Conservation (phyloP, 176 grass and related monocot species). For the Phyllostachys edulis region DNA sequence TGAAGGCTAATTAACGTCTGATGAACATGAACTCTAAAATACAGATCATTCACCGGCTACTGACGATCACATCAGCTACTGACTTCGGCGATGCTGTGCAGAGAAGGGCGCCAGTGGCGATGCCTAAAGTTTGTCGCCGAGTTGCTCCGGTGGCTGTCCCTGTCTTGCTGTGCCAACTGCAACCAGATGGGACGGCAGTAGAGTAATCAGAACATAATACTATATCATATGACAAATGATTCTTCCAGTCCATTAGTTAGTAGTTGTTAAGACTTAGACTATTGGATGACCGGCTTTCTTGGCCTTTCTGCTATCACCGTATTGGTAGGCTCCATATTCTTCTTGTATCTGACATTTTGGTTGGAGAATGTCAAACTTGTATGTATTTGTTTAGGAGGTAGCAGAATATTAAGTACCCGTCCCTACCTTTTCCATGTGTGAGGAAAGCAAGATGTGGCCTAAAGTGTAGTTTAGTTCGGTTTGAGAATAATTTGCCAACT, state of each 20-base stretch:
- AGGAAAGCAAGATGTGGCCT: conserved; percentile 24
- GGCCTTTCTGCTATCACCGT: conserved; percentile 12
- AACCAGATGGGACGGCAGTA: conserved; percentile 26
- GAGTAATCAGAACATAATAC: conserved; percentile 16
- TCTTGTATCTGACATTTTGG: conserved; percentile 20
- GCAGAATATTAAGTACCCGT: not conserved
- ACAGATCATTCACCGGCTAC: conserved; percentile 6
- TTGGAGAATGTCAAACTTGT: conserved; percentile 45
- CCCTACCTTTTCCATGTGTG: conserved; percentile 26
- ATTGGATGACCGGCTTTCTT: conserved; percentile 7
- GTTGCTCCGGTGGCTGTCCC: conserved; percentile 35
- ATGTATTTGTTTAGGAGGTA: not conserved
- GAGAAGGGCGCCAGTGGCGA: conserved; percentile 80
- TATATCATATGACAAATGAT: not conserved
- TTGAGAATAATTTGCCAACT: conserved; percentile 16
- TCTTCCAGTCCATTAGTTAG: not conserved
- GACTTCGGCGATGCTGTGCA: conserved; percentile 76
- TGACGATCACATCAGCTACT: conserved; percentile 26
- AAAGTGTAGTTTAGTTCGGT: conserved; percentile 1
- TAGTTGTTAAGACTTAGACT: not conserved
- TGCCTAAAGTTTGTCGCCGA: conserved; percentile 20
- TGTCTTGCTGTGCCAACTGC: conserved; percentile 22
- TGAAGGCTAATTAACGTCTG: not conserved
- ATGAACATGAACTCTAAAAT: conserved; percentile 11
- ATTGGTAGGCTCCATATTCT: conserved; percentile 30